A percentile compares a stretch with the other conserved stretches of the same genome.
Evolutionary conservation across 148 eudicot genomes (phyloP).

Genomic region (Rhododendron kiyosumense): DNA sequence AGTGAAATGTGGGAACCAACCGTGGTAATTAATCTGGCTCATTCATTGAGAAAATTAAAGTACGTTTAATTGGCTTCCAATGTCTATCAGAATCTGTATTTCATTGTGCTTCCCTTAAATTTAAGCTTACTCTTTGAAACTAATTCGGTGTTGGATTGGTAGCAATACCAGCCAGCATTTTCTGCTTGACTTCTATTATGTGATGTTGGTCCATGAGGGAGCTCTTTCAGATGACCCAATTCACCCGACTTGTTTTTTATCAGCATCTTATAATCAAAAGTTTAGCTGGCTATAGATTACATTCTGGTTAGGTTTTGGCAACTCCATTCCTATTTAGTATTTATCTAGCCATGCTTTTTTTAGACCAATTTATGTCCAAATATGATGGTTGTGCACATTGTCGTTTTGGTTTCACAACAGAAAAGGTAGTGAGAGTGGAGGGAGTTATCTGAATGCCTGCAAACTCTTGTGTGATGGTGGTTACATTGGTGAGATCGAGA

Average conservation of each 20-base stretch:
- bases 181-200: neutral
- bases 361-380: neutral
- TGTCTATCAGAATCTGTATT: too few species aligned
- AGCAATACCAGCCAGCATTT: neutral
- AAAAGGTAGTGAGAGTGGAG: neutral
- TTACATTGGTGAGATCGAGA: neutral
- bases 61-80: too few species aligned
- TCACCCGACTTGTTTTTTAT: neutral
- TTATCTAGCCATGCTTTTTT: neutral
- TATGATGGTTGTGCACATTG: neutral
- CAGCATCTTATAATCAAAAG: neutral
- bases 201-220: neutral
- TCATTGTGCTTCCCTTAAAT: too few species aligned
- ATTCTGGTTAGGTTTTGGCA: neutral
- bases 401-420: neutral
- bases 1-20: too few species aligned
- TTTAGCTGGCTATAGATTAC: neutral
- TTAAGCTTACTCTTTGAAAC: neutral
- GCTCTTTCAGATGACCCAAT: neutral
- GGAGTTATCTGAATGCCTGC: neutral
- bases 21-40: too few species aligned
- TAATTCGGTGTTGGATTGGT: neutral
- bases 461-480: neutral
- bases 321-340: neutral
- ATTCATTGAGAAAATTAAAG: too few species aligned